These are phyloP conservation scores for Xanthoconium stramineum DNA, from an alignment of 768 basidiomycete species.

Conservation along the genomic window DNA sequence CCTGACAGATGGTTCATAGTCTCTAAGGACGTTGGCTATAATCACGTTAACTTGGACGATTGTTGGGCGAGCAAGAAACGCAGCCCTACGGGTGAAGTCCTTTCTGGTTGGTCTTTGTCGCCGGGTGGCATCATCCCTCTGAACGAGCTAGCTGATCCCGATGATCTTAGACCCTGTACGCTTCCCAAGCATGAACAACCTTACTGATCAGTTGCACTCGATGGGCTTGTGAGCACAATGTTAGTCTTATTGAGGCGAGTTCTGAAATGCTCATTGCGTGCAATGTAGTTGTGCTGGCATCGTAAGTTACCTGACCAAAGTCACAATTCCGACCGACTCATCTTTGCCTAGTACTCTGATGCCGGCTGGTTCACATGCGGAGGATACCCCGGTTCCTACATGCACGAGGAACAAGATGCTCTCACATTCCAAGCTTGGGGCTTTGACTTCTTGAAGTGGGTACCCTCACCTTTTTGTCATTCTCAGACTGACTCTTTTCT, in stretches of 20 bases:
- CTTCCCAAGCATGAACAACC: slow-evolving; percentile 54
- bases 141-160: neutral
- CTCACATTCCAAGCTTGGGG: slow-evolving; percentile 60
- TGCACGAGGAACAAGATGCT: slow-evolving; percentile 59
- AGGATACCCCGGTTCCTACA: slow-evolving; percentile 58
- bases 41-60: slow-evolving; percentile 59
- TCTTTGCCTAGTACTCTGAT: slow-evolving; percentile 50
- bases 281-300: slow-evolving; percentile 53
- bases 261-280: slow-evolving; percentile 1
- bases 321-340: neutral
- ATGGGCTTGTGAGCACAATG: slow-evolving; percentile 49
- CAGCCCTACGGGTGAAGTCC: slow-evolving; percentile 47
- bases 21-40: slow-evolving; percentile 52
- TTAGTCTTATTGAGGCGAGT: neutral
- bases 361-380: slow-evolving; percentile 67
- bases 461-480: neutral
- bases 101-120: slow-evolving; percentile 44
- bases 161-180: slow-evolving; percentile 40
- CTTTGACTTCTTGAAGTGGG: slow-evolving; percentile 62
- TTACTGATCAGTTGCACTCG: slow-evolving; percentile 51
- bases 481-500: neutral
- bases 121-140: no score
- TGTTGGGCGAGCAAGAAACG: slow-evolving; percentile 60
- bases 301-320: slow-evolving; percentile 33
- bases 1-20: neutral